These are phyloP conservation scores for Lanmaoa rubissima DNA, from an alignment of 768 basidiomycete species.

Conservation along the genomic window DNA sequence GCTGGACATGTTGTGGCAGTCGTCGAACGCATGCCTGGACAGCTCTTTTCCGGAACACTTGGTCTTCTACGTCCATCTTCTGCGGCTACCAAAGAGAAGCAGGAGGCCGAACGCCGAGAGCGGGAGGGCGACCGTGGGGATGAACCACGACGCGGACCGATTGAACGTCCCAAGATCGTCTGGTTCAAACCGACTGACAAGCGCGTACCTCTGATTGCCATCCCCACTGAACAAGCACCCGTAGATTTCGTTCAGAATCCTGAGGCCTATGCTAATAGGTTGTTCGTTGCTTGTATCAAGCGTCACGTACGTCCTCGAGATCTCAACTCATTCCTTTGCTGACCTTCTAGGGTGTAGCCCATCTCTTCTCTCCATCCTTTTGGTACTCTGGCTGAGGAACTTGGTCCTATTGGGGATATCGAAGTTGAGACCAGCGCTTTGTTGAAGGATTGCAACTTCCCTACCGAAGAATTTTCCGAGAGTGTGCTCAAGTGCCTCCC, in stretches of 20 bases:
- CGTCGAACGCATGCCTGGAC: constrained; percentile 98
- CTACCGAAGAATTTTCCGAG: constrained; percentile 94
- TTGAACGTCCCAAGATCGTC: constrained; percentile 96
- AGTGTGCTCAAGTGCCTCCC: constrained; percentile 94
- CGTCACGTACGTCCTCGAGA: constrained; percentile 69
- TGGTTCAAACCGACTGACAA: constrained; percentile 99
- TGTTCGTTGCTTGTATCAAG: constrained; percentile 98
- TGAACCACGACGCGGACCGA: constrained; percentile 72
- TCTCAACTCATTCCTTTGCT: constrained; percentile 12
- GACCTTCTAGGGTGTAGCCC: constrained; percentile 46
- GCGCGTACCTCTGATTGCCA: constrained; percentile 96
- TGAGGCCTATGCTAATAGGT: constrained; percentile 82
- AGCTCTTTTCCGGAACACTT: constrained; percentile 95
- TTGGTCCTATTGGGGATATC: constrained; percentile 97
- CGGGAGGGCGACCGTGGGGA: constrained; percentile 92
- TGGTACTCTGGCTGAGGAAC: constrained; percentile 95
- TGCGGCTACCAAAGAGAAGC: constrained; percentile 97
- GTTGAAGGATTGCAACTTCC: constrained; percentile 98
- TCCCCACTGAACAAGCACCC: constrained; percentile 98
- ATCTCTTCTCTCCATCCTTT: constrained; percentile 98
- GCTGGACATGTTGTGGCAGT: constrained; percentile 99
- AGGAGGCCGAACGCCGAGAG: constrained; percentile 96
- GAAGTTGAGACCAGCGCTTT: constrained; percentile 98
- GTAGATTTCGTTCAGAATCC: constrained; percentile 94
- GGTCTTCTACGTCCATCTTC: constrained; percentile 94